Base-by-base conservation (phyloP, 2,329 filamentous ascomycete genomes). In the Hypoxylon sp. region DNA sequence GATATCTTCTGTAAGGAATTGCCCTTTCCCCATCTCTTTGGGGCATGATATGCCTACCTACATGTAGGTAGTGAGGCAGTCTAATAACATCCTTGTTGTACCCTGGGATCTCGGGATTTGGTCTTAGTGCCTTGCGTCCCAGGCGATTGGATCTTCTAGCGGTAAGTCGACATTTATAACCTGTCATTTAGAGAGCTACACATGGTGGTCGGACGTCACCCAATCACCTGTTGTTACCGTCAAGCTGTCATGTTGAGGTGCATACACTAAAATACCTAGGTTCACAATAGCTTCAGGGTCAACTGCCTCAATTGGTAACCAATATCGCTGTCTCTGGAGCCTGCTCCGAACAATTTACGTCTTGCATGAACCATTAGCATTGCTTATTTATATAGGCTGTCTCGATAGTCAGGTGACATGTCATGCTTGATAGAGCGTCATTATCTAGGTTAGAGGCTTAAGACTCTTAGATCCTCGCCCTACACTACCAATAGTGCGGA, bases 231-330 rank as follows among this genome's bases (percentile, higher is more conserved):
- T 42, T 17, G 14, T 39, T 52, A 31, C 17, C 33, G 19, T 55
- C 39, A 19, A 33, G 58, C 37, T 26, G 17, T 47, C 46, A 19
- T 48, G 31, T 59, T 47, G n/a, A 59, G 24, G 44, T 52, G 39
- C 24, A 58, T 44, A 35, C 42, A 57, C 55, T 68, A 58, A 62
- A 11, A 47, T 31, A 31, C 29, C 29, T 35, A 59, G 65, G 51
- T 54, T 68, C 55, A 55, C 54, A 55, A 63, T 70, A 68, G 58
- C 33, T 58, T 44, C 47, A 51, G 46, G 39, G 39, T 63, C 55
- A 52, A 57, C 54, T 56, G 35, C 54, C 51, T 58, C 50, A 53
- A 22, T 58, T 29, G 53, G 50, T 48, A 60, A 54, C 57, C 35
- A 56, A 47, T 19, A 10, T 60, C 26, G 35, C 61, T 51, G 56